Percentiles rank a stretch among this genome's conserved stretches.
phyloP scores from a whole-genome alignment of 2,329 filamentous ascomycete species.

The Blastomyces silverae region DNA sequence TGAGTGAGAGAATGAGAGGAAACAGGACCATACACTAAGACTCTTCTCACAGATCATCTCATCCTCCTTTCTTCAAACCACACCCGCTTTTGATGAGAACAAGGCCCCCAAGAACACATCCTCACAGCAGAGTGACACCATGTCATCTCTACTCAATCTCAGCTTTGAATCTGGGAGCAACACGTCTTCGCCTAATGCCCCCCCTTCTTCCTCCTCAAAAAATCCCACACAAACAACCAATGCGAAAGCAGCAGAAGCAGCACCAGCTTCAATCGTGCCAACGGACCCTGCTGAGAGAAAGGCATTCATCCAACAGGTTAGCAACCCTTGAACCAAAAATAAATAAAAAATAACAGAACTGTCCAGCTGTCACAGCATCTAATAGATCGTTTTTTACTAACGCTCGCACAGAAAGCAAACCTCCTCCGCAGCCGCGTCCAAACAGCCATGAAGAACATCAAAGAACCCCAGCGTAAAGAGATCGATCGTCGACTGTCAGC shows the following conservation, averaged over 20 bases:
- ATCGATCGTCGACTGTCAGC: conserved; percentile 38
- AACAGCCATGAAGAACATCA: conserved; percentile 37
- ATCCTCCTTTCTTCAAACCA: conserved; percentile 4
- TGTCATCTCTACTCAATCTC: conserved; percentile 22
- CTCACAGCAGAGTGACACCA: conserved; percentile 16
- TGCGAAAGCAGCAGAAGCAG: conserved; percentile 16
- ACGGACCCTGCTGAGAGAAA: conserved; percentile 35
- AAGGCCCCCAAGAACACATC: not conserved
- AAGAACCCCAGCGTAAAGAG: conserved; percentile 27
- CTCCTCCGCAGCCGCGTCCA: conserved; percentile 36
- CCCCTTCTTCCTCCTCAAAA: conserved; percentile 13
- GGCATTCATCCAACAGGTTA: conserved; percentile 38
- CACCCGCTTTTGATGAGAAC: conserved; percentile 7
- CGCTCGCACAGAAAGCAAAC: conserved; percentile 34
- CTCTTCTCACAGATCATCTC: conserved; percentile 5
- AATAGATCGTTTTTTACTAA: not conserved
- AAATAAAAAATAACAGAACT: not conserved
- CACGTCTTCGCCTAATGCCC: conserved; percentile 20
- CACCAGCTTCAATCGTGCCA: conserved; percentile 25
- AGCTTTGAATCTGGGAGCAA: conserved; percentile 22
- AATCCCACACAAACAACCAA: conserved; percentile 21
- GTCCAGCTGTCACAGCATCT: not conserved
- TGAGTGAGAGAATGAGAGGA: not conserved
- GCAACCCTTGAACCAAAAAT: conserved; percentile 8
- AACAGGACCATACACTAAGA: not conserved